Evolutionary conservation across 768 basidiomycete genomes (phyloP).

Genomic region (Naganishia onofrii): DNA sequence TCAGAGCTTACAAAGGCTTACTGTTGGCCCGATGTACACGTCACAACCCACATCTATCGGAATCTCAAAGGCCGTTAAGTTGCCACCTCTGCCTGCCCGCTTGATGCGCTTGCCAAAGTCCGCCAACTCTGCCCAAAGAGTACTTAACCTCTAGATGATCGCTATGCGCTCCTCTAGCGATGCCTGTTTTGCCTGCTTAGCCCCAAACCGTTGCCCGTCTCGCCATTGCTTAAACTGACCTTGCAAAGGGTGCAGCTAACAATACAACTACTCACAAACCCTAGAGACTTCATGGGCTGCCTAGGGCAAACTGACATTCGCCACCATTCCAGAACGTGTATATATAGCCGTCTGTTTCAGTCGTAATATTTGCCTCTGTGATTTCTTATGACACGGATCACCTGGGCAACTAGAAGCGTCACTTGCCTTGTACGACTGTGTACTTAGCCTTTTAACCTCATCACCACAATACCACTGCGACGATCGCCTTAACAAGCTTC

Average conservation of each 20-base stretch:
- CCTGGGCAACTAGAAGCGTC: background rate
- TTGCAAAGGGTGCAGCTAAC: background rate
- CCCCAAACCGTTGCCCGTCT: background rate
- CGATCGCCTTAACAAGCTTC: background rate
- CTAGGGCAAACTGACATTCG: background rate
- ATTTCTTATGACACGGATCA: background rate
- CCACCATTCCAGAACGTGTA: background rate
- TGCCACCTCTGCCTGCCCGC: no score
- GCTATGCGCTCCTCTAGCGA: no score
- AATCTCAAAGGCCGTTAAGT: no score
- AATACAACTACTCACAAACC: background rate
- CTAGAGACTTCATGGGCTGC: background rate
- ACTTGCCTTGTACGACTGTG: background rate
- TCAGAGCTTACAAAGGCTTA: no score
- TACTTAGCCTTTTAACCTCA: background rate
- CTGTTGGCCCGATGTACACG: no score
- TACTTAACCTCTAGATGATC: no score
- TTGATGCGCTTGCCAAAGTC: no score
- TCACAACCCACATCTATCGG: no score
- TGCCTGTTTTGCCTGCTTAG: background rate
- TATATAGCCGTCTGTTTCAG: background rate
- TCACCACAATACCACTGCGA: background rate
- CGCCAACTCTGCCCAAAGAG: no score
- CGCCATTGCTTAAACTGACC: background rate
- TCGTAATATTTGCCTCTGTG: background rate